Base-by-base conservation (phyloP, 2,329 filamentous ascomycete genomes). In the Pseudocercospora fuligena region DNA sequence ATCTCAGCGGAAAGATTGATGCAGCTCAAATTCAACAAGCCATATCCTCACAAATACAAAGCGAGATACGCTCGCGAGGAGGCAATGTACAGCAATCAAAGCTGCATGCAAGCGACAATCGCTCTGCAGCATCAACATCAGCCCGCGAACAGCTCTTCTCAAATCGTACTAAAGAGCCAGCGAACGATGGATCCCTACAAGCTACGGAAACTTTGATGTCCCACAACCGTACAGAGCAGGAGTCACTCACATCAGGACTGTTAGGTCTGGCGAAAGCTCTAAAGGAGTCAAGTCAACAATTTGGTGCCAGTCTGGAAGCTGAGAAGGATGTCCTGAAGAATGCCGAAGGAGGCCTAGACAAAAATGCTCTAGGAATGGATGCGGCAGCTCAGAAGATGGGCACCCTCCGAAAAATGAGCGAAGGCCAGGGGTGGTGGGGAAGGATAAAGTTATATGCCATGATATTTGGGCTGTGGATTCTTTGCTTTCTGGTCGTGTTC, bases 351-450 rank as follows among this genome's bases (percentile, higher is more conserved):
- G 92, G 92, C 0, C 85, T 98, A 72, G 91, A 94, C 74, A 89
- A 88, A 78, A 96, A 90, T 73, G 89, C 90, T 66, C 81, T 85
- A 54, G 89, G 89, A 19, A 90, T 98, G 86, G 89, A 93, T 67
- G 87, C 88, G 1, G 93, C 94, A 3, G 88, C 88, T 61, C 87
- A 88, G 69, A 84, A 88, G 69, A 96, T 98, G 92, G 90, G 92
- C 1, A 85, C 87, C 74, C 79, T 98, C 76, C 84, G 88, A 72
- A 86, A 86, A 61, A 93, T 97, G 89, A 93, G 90, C 16, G 94
- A 97, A 81, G 94, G 93, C 3, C 90, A 90, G 77, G 93, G 93
- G 0, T 96, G 91, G 91, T 93, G 87, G 88, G 83, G 94, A 61
- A 87, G 97, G 83, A 84, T 94, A 3, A 78, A 77, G 80, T 83